Evolutionary conservation across 2,329 filamentous ascomycete genomes (phyloP).

Genomic region (Diaporthe sp.): DNA sequence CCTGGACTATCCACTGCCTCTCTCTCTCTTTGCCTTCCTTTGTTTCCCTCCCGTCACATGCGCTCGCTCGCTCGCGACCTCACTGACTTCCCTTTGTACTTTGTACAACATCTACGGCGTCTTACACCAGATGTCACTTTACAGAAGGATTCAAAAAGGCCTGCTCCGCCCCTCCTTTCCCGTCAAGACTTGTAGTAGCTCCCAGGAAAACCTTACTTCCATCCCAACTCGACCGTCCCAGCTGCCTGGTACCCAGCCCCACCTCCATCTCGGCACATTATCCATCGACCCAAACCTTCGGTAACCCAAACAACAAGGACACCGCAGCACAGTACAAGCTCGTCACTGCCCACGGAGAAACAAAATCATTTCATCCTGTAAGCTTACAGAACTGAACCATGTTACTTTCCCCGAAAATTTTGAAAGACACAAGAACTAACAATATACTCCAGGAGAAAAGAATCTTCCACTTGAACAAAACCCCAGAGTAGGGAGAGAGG

Average conservation of each 20-base stretch:
- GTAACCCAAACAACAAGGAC: constrained; percentile 33
- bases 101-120: constrained; percentile 12
- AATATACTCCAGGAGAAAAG: neutral
- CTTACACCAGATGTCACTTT: constrained; percentile 17
- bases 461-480: neutral
- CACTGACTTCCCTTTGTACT: neutral
- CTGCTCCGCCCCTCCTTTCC: constrained; percentile 14
- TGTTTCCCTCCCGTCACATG: neutral
- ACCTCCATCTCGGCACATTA: constrained; percentile 39
- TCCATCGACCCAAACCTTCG: constrained; percentile 36
- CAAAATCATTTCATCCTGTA: constrained; percentile 10
- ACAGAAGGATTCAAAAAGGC: constrained; percentile 24
- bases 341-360: neutral
- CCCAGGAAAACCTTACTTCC: constrained; percentile 24
- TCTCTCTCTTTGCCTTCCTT: constrained; percentile 2
- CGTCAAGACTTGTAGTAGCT: constrained; percentile 4
- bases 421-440: neutral
- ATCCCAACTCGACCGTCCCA: constrained; percentile 32
- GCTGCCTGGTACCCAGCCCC: constrained; percentile 38
- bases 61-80: neutral
- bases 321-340: constrained; percentile 1
- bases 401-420: neutral
- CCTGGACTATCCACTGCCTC: neutral
- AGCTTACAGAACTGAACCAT: neutral
- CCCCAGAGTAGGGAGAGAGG: neutral